A percentile compares a stretch with the other conserved stretches of the same genome.
Conservation (phyloP, 352 stramenopile species). For the Blastocystis sp. region DNA sequence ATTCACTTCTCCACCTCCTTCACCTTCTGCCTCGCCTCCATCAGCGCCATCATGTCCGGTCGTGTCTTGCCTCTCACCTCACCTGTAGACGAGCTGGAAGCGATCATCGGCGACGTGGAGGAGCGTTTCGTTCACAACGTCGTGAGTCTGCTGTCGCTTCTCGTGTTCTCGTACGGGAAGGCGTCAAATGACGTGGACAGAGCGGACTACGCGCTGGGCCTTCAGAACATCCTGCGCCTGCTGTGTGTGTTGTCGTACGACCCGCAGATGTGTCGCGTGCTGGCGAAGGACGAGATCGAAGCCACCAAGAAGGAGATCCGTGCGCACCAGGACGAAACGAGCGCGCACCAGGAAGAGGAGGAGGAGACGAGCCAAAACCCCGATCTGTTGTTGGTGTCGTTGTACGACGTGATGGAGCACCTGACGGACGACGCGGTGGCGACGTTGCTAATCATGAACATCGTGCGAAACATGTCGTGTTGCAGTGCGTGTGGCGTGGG, state of each 20-base stretch:
- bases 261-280: not conserved
- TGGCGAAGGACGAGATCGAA: not conserved
- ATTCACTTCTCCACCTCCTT: constrained; percentile 45
- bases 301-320: not conserved
- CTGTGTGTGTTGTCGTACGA: constrained; percentile 45
- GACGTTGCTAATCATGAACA: not conserved
- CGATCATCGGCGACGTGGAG: not conserved
- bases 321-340: not conserved
- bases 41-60: constrained; percentile 40
- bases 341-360: not conserved
- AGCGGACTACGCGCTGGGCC: not conserved
- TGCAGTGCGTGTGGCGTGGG: not conserved
- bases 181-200: not conserved
- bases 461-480: constrained; percentile 26
- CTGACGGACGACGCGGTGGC: not conserved
- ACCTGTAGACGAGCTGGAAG: constrained; percentile 27
- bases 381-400: not conserved
- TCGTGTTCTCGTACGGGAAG: not conserved
- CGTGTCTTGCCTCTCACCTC: not conserved
- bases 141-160: not conserved
- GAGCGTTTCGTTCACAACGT: not conserved
- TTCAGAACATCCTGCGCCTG: constrained; percentile 43
- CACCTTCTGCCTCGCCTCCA: constrained; percentile 44
- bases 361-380: too few relatives aligned
- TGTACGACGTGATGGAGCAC: not conserved